Conservation (phyloP, 179 eudicot genomes). For the Nepenthes alata region DNA sequence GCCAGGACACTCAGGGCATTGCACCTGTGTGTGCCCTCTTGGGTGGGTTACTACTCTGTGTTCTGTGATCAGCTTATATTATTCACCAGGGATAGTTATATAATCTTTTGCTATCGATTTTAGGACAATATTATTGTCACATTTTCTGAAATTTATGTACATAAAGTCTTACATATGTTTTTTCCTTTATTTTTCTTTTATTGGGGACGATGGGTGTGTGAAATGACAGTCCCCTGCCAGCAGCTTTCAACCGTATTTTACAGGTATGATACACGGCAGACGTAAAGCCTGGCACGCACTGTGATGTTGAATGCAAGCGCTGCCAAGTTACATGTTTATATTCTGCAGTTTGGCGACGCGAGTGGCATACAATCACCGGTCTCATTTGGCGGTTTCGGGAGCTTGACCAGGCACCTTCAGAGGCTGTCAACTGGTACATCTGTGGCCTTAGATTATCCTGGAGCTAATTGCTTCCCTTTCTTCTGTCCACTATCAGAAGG, state of each 20-base stretch:
- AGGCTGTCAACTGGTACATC: constrained; percentile 62
- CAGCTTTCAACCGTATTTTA: constrained; percentile 80
- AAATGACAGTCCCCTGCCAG: constrained; percentile 75
- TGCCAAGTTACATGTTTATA: constrained; percentile 11
- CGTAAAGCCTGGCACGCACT: constrained; percentile 12
- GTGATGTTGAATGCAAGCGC: constrained; percentile 14
- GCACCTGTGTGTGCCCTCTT: too few relatives aligned
- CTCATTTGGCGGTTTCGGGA: constrained; percentile 98
- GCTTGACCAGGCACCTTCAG: constrained; percentile 92
- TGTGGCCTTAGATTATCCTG: background rate
- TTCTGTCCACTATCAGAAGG: too few relatives aligned
- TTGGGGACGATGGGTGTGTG: constrained; percentile 8
- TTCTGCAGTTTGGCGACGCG: constrained; percentile 95
- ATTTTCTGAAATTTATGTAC: background rate
- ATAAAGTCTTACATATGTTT: constrained; percentile 11
- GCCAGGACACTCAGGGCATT: too few relatives aligned
- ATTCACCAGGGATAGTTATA: too few relatives aligned
- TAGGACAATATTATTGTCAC: too few relatives aligned
- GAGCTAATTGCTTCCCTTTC: background rate
- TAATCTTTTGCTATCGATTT: too few relatives aligned
- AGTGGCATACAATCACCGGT: constrained; percentile 99
- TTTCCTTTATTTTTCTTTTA: constrained; percentile 17
- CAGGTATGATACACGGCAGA: constrained; percentile 44
- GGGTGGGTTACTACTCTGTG: too few relatives aligned
- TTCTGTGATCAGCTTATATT: too few relatives aligned